Evolutionary conservation across 2,329 filamentous ascomycete genomes (phyloP).

Genomic region (Mycosphaerella sp.): DNA sequence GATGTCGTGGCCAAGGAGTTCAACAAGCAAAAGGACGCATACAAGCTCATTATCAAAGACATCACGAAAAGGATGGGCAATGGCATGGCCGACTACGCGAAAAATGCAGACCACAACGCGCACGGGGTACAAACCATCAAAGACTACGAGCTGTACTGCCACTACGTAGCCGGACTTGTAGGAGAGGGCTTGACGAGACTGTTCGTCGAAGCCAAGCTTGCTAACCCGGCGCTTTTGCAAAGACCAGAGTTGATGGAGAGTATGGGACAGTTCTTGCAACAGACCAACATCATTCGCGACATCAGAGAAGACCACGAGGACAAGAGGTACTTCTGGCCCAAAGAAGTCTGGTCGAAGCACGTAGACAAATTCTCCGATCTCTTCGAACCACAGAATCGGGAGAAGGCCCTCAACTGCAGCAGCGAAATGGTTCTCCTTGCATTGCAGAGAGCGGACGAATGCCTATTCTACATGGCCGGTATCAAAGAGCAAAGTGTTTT

Average conservation of each 20-base stretch:
- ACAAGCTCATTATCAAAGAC: slow-evolving; percentile 81
- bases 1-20: slow-evolving; percentile 80
- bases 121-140: slow-evolving; percentile 74
- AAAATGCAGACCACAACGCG: slow-evolving; percentile 66
- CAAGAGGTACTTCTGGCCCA: slow-evolving; percentile 85
- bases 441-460: slow-evolving; percentile 80
- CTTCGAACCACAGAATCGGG: slow-evolving; percentile 71
- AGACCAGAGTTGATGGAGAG: slow-evolving; percentile 78
- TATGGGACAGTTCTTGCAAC: slow-evolving; percentile 96
- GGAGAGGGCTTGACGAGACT: slow-evolving; percentile 86
- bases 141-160: slow-evolving; percentile 95
- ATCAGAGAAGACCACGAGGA: slow-evolving; percentile 85
- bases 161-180: slow-evolving; percentile 97
- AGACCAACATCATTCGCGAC: slow-evolving; percentile 98
- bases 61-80: slow-evolving; percentile 94
- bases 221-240: slow-evolving; percentile 75
- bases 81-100: slow-evolving; percentile 93
- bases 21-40: slow-evolving; percentile 77
- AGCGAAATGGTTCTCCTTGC: slow-evolving; percentile 94
- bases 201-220: slow-evolving; percentile 80
- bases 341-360: slow-evolving; percentile 95
- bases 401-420: slow-evolving; percentile 73
- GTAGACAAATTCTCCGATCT: slow-evolving; percentile 85
- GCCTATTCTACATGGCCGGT: slow-evolving; percentile 94
- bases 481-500: slow-evolving; percentile 95